phyloP scores from a whole-genome alignment of 345 rosid genomes.

The Salix dunnii region DNA sequence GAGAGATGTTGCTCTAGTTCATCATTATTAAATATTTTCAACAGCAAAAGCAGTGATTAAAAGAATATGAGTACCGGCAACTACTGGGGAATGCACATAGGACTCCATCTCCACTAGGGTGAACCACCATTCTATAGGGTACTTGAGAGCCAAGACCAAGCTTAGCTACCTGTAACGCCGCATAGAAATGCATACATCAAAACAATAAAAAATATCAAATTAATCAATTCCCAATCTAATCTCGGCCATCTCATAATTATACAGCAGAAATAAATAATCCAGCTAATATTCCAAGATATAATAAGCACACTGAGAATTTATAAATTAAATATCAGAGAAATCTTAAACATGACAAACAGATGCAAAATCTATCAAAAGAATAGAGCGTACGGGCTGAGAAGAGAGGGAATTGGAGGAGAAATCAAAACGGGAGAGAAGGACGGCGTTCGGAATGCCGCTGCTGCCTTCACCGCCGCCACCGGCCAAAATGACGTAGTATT shows the following conservation, averaged over 20 bases:
- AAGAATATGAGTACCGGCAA: slow-evolving; percentile 51
- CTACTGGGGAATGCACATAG: slow-evolving; percentile 65
- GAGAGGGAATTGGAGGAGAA: slow-evolving; percentile 57
- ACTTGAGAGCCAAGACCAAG: slow-evolving; percentile 51
- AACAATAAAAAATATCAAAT: background rate
- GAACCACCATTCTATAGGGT: slow-evolving; percentile 86
- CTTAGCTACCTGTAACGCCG: slow-evolving; percentile 48
- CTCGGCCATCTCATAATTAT: background rate
- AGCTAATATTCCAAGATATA: no score
- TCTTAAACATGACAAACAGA: background rate
- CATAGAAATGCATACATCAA: background rate
- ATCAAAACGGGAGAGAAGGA: slow-evolving; percentile 52
- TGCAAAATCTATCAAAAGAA: background rate
- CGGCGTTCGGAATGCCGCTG: slow-evolving; percentile 76
- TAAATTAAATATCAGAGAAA: background rate
- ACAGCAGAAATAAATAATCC: no score
- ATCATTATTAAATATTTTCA: background rate
- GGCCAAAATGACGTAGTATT: slow-evolving; percentile 46
- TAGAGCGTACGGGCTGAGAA: slow-evolving; percentile 55
- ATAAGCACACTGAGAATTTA: no score
- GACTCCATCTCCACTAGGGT: slow-evolving; percentile 69
- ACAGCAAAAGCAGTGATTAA: background rate
- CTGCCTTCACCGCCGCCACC: slow-evolving; percentile 94
- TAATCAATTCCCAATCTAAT: background rate
- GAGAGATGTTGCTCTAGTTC: no score